These are phyloP conservation scores for Pichia sp. DNA, from an alignment of 1,139 yeast genomes.

Conservation along the genomic window DNA sequence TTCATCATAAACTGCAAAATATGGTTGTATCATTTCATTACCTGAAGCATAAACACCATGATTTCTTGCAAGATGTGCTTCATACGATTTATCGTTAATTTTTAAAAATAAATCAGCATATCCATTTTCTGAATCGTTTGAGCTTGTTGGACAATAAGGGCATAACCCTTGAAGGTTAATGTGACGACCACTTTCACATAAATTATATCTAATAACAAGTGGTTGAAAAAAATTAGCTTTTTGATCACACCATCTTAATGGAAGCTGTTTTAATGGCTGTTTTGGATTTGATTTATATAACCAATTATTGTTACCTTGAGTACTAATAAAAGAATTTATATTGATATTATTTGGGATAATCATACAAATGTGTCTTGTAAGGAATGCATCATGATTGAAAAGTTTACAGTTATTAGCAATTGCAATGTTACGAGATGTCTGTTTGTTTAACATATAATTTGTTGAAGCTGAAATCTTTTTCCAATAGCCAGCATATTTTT, in stretches of 20 bases:
- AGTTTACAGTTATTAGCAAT: background rate
- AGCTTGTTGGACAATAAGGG: constrained; percentile 23
- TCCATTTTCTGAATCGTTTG: background rate
- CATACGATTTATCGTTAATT: constrained; percentile 24
- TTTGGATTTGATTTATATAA: constrained; percentile 6
- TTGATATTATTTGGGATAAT: constrained; percentile 6
- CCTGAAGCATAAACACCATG: constrained; percentile 30
- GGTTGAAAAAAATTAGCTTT: constrained; percentile 25
- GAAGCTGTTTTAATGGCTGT: constrained; percentile 11
- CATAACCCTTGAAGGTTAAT: constrained; percentile 20
- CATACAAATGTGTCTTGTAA: background rate
- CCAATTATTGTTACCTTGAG: constrained; percentile 6
- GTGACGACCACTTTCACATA: constrained; percentile 11
- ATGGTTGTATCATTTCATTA: constrained; percentile 22
- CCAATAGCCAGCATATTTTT: background rate
- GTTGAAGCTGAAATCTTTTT: background rate
- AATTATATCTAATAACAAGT: constrained; percentile 19
- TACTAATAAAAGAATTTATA: background rate
- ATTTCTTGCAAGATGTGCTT: constrained; percentile 27
- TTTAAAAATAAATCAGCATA: constrained; percentile 17
- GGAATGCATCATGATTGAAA: background rate
- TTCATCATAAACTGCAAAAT: constrained; percentile 13
- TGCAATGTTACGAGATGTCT: background rate
- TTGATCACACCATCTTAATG: constrained; percentile 17
- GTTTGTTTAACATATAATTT: no score